Conservation (phyloP, 2,329 filamentous ascomycete species). For the Apiospora marii region DNA sequence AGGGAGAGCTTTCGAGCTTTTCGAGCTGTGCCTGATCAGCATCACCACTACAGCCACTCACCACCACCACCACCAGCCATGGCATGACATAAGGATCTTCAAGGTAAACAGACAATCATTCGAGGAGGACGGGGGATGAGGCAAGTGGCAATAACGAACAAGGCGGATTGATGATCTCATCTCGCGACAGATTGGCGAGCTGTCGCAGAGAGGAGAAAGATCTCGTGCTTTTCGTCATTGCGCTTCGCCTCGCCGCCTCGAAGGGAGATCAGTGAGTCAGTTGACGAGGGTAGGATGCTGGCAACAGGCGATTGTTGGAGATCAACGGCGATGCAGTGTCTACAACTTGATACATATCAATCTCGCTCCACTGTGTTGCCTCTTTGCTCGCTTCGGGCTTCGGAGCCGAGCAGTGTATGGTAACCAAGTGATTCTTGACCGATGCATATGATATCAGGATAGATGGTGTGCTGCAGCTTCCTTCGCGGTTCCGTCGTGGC, state of each 20-base stretch:
- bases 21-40: neutral
- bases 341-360: neutral
- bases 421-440: neutral
- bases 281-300: neutral
- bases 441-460: neutral
- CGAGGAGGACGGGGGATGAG: neutral
- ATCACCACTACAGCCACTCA: neutral
- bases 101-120: neutral
- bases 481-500: neutral
- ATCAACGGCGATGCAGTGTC: neutral
- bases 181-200: constrained; percentile 7
- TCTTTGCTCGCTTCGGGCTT: neutral
- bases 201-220: neutral
- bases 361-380: neutral
- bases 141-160: neutral
- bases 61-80: neutral
- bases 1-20: neutral
- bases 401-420: neutral
- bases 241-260: neutral
- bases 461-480: neutral
- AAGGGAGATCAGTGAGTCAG: neutral
- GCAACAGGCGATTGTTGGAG: neutral
- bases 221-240: neutral
- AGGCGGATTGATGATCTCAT: neutral
- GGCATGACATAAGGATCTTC: neutral